phyloP scores from a whole-genome alignment of 2,329 filamentous ascomycete genomes.

The Calonectria fujianensis region DNA sequence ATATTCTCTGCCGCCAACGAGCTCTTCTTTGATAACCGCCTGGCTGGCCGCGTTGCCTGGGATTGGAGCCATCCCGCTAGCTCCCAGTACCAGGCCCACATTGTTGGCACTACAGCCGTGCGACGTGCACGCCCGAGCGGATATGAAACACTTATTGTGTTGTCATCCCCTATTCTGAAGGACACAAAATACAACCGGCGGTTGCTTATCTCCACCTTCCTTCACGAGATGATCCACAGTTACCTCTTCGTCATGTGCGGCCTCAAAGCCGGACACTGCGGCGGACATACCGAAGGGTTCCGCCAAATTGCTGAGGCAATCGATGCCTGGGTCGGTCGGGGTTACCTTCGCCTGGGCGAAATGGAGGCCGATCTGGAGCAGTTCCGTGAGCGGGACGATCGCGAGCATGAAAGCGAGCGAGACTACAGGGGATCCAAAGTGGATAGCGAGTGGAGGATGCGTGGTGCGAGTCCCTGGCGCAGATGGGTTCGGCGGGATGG shows the following conservation, averaged over 20 bases:
- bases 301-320: conserved; percentile 75
- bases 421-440: conserved; percentile 37
- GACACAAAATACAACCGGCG: conserved; percentile 74
- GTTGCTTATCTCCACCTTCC: conserved; percentile 78
- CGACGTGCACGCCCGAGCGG: conserved; percentile 68
- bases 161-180: conserved; percentile 76
- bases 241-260: conserved; percentile 79
- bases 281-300: conserved; percentile 78
- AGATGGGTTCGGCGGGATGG: conserved; percentile 46
- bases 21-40: conserved; percentile 75
- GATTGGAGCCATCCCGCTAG: conserved; percentile 74
- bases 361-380: conserved; percentile 77
- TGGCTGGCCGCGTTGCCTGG: conserved; percentile 76
- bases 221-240: conserved; percentile 81
- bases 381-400: conserved; percentile 63
- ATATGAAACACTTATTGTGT: conserved; percentile 77
- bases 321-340: conserved; percentile 76
- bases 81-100: conserved; percentile 70
- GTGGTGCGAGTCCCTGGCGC: conserved; percentile 41
- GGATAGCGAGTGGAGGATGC: conserved; percentile 45
- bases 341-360: conserved; percentile 72
- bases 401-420: conserved; percentile 48
- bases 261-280: conserved; percentile 71
- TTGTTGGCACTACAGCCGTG: conserved; percentile 79
- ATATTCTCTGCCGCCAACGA: conserved; percentile 78